Base-by-base conservation (phyloP, 495 filamentous ascomycete species). In the Rostrohypoxylon terebratum region DNA sequence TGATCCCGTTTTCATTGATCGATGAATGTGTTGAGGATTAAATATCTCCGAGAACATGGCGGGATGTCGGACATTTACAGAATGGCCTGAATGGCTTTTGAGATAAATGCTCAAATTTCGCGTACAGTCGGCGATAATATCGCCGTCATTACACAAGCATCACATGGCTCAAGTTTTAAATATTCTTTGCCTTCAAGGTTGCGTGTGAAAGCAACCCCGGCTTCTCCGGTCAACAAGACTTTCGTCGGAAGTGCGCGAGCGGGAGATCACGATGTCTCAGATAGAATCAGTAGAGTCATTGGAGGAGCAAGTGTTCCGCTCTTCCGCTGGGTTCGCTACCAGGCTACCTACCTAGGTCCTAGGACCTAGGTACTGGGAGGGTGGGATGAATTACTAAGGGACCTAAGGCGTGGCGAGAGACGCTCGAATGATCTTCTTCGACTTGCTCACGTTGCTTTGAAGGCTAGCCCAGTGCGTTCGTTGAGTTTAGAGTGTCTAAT, bases 371-470 rank as follows among this genome's bases (percentile, higher is more conserved):
- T n/a, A 57, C 65, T 54, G 64, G 50, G 60, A 42, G 51, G 28
- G 38, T 61, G 28, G 16, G 33, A 55, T 62, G 25, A 31, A 48
- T n/a, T n/a, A n/a, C n/a, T 58, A n/a, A 40, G 25, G 44, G 36
- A 2, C 36, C 28, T 45, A 44, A 34, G n/a, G 36, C 13, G 10
- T 21, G n/a, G 36, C 13, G 10, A 53, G 54, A 47, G 33, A 58
- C 34, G 53, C 64, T 73, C 71, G 71, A 74, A 74, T 74, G 44
- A 66, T 59, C 61, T 74, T 50, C 14, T 50, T 62, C 25, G 23
- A 44, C 61, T 69, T 47, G 31, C 66, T 69, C 71, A 74, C 71
- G 71, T 74, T 74, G 71, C 47, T 54, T n/a, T 25, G 58, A 54
- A 66, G 47, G 59, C 42, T 66, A 65, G 31, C 61, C 54, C 40